Conservation (phyloP, 495 filamentous ascomycete genomes). For the Podospora anserina region DNA sequence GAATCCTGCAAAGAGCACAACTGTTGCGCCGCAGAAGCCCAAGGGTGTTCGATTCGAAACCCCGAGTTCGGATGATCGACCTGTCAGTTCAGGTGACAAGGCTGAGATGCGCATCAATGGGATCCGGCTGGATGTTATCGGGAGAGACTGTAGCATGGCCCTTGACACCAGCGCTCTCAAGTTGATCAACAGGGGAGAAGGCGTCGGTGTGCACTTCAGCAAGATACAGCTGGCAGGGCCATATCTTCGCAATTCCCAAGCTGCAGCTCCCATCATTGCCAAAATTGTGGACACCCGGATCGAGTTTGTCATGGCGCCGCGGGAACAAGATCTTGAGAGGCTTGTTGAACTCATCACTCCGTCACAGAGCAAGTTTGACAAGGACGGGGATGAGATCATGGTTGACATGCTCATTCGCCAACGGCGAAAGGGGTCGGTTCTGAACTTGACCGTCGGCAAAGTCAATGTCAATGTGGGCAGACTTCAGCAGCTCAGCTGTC, state of each 20-base stretch:
- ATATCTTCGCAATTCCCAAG: slow-evolving; percentile 45
- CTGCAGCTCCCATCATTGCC: slow-evolving; percentile 48
- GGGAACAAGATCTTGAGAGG: slow-evolving; percentile 74
- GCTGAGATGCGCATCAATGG: slow-evolving; percentile 75
- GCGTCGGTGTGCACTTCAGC: slow-evolving; percentile 67
- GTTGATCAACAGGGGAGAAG: slow-evolving; percentile 65
- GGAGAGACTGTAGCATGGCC: slow-evolving; percentile 69
- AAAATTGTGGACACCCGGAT: slow-evolving; percentile 63
- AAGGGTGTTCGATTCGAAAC: slow-evolving; percentile 75
- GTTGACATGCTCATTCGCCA: slow-evolving; percentile 90
- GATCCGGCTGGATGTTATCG: slow-evolving; percentile 65
- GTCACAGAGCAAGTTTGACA: slow-evolving; percentile 86
- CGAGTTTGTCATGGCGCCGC: slow-evolving; percentile 71
- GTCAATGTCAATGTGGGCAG: slow-evolving; percentile 57
- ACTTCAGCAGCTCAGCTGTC: slow-evolving; percentile 56
- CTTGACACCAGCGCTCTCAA: slow-evolving; percentile 78
- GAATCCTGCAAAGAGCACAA: slow-evolving; percentile 40
- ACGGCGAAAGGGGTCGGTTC: slow-evolving; percentile 80
- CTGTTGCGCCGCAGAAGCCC: slow-evolving; percentile 38
- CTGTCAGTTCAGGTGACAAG: slow-evolving; percentile 57
- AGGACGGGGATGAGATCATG: slow-evolving; percentile 85
- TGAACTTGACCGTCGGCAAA: slow-evolving; percentile 64
- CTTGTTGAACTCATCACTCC: slow-evolving; percentile 85
- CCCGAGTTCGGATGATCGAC: slow-evolving; percentile 44
- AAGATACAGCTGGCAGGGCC: slow-evolving; percentile 72